Base-by-base conservation (phyloP, 1,139 yeast species). In the Casaregolazyma suthepensis region DNA sequence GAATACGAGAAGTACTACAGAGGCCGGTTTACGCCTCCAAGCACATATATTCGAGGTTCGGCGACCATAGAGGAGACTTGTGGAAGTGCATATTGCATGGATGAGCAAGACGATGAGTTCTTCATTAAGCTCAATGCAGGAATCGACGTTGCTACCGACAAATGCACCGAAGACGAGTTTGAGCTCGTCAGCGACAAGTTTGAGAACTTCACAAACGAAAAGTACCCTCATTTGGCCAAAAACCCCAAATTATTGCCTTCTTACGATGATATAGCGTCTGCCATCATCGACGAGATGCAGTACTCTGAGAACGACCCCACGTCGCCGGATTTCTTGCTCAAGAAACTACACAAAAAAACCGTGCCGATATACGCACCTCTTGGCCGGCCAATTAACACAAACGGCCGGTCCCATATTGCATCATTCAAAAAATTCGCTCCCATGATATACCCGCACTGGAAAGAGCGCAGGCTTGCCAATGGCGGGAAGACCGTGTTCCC, bases 1-100 rank as follows among this genome's bases (percentile, higher is more conserved):
- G 96, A 88, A 37, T 95, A 89, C 45, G 65, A 74, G 12, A 79
- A 83, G 61, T 89, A 80, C 68, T 93, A 93, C 68, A 72, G 74
- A 40, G 87, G 87, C 52, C 72, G 75, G 40, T 91, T 87, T 69
- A 68, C 71, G 10, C 85, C 84, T 58, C 96, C 98, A 0, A 82
- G 82, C 26, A 76, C 87, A 4, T 91, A 90, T 67, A 87, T 93
- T 55, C 86, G 90, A 62, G 87, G 87, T 62, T 87, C 96, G 53
- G 96, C 96, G 2, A 93, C 97, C 0, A 95, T 93, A 17, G 99
- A 94, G 66, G 98, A 93, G 66, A 86, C 96, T 22, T 77, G 83
- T 19, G 97, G 98, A 1, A 83, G 87, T 52, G 83, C 83, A 40
- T 93, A 90, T 70, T 85, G 85, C 69, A 82, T 94, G 87, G 99